Evolutionary conservation across 148 eudicot genomes (phyloP).

Genomic region (Camellia sinensis): DNA sequence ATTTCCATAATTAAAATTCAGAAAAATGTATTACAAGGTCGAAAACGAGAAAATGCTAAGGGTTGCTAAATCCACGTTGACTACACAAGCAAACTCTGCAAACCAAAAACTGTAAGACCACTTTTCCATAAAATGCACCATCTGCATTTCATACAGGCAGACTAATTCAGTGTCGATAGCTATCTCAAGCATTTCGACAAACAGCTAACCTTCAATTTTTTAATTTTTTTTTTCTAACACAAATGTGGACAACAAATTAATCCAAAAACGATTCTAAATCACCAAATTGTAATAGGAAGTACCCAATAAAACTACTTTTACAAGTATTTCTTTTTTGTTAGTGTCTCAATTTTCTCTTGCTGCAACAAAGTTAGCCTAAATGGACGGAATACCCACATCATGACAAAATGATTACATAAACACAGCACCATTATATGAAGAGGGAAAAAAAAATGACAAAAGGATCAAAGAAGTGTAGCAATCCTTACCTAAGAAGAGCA

Average conservation of each 20-base stretch:
- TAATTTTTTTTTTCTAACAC: background rate
- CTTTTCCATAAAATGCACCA: background rate
- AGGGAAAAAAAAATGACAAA: conserved; percentile 2
- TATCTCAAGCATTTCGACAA: background rate
- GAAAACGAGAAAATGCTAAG: background rate
- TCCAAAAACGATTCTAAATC: background rate
- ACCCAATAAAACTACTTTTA: background rate
- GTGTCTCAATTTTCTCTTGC: background rate
- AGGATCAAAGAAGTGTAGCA: background rate
- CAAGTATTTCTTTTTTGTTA: background rate
- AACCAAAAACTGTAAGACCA: background rate
- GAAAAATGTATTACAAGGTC: background rate
- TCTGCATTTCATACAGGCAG: background rate
- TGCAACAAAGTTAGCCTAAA: background rate
- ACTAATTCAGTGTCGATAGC: no score
- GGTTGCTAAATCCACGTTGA: background rate
- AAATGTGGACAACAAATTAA: background rate
- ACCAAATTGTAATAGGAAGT: background rate
- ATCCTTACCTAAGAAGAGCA: conserved; percentile 77
- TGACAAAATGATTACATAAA: background rate
- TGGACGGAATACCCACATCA: background rate
- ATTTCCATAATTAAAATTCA: background rate
- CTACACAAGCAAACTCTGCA: background rate
- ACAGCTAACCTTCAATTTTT: background rate
- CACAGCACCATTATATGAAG: background rate